Evolutionary conservation across 108 stramenopile species (phyloP).

Genomic region (Craspedostauros australis): DNA sequence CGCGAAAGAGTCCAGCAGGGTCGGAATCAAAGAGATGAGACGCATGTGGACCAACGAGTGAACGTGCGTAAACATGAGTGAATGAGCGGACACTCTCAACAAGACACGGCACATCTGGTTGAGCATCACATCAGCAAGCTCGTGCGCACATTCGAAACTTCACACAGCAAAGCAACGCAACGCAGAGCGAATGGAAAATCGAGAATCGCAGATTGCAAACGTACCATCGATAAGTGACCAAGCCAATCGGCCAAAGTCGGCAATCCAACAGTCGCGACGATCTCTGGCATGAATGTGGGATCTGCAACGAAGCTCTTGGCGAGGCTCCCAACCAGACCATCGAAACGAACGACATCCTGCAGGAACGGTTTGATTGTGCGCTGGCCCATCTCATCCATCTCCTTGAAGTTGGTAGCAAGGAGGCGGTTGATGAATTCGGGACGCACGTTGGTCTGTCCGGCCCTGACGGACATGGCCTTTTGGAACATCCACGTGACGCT

Average conservation of each 20-base stretch:
- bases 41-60: too few relatives aligned
- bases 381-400: constrained; percentile 77
- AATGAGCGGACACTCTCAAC: too few relatives aligned
- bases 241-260: constrained; percentile 76
- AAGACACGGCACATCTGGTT: too few relatives aligned
- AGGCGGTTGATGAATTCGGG: constrained; percentile 86
- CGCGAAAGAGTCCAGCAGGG: too few relatives aligned
- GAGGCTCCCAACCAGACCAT: constrained; percentile 73
- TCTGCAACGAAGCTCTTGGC: constrained; percentile 63
- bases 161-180: too few relatives aligned
- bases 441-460: constrained; percentile 62
- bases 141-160: too few relatives aligned
- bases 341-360: constrained; percentile 91
- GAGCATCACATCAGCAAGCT: too few relatives aligned
- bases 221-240: constrained; percentile 72
- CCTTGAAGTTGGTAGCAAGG: constrained; percentile 81
- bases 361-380: constrained; percentile 74
- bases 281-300: constrained; percentile 76
- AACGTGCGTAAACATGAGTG: too few relatives aligned
- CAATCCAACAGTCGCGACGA: constrained; percentile 72
- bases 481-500: constrained; percentile 91
- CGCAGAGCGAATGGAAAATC: too few relatives aligned
- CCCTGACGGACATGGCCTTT: constrained; percentile 86
- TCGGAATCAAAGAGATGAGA: too few relatives aligned
- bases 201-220: too few relatives aligned